Percentiles rank a stretch among this genome's conserved stretches.
Conservation (phyloP, 164 flowering plant genomes). For the Tetracentron sinense region DNA sequence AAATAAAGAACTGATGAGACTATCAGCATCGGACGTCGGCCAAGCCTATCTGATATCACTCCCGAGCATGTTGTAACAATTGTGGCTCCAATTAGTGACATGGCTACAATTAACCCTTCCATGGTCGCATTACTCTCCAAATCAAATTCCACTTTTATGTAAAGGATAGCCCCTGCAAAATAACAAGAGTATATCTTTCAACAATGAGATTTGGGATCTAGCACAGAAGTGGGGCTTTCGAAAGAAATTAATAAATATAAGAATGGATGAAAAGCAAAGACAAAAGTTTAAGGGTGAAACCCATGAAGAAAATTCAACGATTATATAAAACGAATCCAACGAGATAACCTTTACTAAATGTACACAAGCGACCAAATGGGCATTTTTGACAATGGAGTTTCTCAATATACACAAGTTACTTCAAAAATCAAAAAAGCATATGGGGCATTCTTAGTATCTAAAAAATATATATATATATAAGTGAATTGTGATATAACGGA, state of each 20-base stretch:
- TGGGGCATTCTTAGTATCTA: no score
- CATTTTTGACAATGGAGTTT: neutral
- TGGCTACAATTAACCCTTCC: constrained; percentile 89
- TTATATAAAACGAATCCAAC: no score
- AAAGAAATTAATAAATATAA: no score
- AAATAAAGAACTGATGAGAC: constrained; percentile 48
- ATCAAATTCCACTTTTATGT: constrained; percentile 63
- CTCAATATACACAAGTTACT: neutral
- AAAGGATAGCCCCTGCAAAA: constrained; percentile 68
- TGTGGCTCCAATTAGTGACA: constrained; percentile 92
- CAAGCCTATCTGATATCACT: constrained; percentile 32
- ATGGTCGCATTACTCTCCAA: constrained; percentile 47
- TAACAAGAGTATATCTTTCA: neutral
- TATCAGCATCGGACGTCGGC: constrained; percentile 93
- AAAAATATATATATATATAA: no score
- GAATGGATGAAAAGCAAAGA: neutral
- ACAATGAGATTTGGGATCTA: neutral
- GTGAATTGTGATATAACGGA: neutral
- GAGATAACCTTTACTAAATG: no score
- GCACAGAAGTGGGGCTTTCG: neutral
- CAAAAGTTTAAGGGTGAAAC: no score
- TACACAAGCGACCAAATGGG: no score
- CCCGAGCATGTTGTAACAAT: constrained; percentile 56
- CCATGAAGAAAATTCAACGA: no score
- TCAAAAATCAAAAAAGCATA: no score